Evolutionary conservation across 2,329 filamentous ascomycete genomes (phyloP), one percentile per base, ranked within the genome.

Genomic region (Xylariaceae sp.): DNA sequence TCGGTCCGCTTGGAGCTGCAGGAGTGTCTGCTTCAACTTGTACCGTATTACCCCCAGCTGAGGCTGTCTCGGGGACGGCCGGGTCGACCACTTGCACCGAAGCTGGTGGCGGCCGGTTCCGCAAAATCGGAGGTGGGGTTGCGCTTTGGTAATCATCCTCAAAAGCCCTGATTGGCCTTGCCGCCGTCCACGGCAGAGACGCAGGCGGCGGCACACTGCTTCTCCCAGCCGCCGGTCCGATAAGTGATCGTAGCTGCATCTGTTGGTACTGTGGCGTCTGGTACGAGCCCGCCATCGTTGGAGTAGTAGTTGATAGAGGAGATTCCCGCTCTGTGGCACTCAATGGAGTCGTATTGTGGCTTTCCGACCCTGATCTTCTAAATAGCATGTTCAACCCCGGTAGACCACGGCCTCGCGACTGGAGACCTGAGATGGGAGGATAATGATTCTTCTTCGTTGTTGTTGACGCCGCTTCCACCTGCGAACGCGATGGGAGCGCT

Each of bases 81-180:
- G n/a, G n/a, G n/a, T n/a, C n/a, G n/a, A n/a, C n/a, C n/a, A 16
- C 40, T 40, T 23, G 27, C 33, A 19, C 32, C 29, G 3, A 43
- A 3, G 48, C 19, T 16, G 53, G 45, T 3, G 49, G 48, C 16
- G 46, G 56, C 3, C 60, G 64, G 40, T 72, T 75, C 14, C 76
- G 68, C 65, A 73, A 62, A 40, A 81, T 81, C 2, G 77, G 77
- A 4, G 77, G 77, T 3, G 77, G 77, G 6, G 77, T 81, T 0
- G 75, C 73, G 22, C 77, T 72, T 2, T 65, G 60, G 4, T 68
- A 59, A 8, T 76, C 73, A 4, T 75, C 72, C 1, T 72, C 71
- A 0, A 54, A 42, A 61, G 64, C 6, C 62, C 62, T 67, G 64
- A 73, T 7, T 65, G 71, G 7, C 64, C 71, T 51, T 27, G 68